Conservation (phyloP, 208 protist species). For the Entamoeba histolytica region DNA sequence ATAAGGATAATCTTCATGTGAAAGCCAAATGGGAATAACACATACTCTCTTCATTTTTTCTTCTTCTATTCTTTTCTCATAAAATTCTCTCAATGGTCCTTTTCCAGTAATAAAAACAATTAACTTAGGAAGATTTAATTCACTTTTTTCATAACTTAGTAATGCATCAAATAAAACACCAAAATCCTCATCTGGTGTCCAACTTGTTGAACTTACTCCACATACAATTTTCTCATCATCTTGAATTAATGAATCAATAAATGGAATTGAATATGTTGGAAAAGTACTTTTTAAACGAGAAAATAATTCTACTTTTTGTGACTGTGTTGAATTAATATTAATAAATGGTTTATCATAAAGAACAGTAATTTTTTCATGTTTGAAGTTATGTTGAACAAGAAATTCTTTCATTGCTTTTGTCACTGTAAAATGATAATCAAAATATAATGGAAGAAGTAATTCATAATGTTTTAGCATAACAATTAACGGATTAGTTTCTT, state of each 20-base stretch:
- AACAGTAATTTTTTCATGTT: background rate
- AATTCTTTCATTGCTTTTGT: slow-evolving; percentile 20
- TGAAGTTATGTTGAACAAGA: background rate
- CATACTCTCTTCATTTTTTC: slow-evolving; percentile 37
- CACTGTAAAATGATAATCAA: slow-evolving; percentile 24
- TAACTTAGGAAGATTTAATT: slow-evolving; percentile 8
- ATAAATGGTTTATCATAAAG: slow-evolving; percentile 25
- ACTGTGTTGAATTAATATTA: background rate
- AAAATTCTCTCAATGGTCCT: slow-evolving; percentile 38
- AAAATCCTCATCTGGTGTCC: slow-evolving; percentile 82
- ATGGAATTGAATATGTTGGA: background rate
- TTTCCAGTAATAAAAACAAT: slow-evolving; percentile 48
- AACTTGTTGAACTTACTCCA: slow-evolving; percentile 63
- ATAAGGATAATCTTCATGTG: slow-evolving; percentile 63
- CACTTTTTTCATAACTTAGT: slow-evolving; percentile 10
- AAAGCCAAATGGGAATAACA: slow-evolving; percentile 61
- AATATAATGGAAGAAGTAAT: background rate
- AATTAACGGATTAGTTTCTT: slow-evolving; percentile 7
- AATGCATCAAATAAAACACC: slow-evolving; percentile 61
- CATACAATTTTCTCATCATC: background rate
- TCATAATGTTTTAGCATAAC: slow-evolving; percentile 4
- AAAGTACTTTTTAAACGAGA: background rate
- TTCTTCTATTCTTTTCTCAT: slow-evolving; percentile 32
- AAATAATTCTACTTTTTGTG: background rate
- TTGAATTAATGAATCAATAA: background rate